Conservation (phyloP, 371 early-diverging fungal genomes). For the Syncephalastrum racemosum region DNA sequence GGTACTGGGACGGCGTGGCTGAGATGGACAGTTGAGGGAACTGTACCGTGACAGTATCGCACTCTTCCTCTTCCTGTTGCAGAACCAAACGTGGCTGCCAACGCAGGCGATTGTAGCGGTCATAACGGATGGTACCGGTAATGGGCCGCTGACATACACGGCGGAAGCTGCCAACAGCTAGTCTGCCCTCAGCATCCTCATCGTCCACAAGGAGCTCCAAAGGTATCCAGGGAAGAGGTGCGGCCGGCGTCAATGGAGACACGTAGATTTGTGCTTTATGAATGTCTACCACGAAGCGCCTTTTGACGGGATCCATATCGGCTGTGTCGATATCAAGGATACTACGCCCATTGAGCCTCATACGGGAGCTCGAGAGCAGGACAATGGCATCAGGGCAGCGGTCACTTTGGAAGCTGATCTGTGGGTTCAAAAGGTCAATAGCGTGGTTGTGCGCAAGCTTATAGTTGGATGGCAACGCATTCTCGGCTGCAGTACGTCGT, state of each 20-base stretch:
- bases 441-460: neutral
- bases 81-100: conserved; percentile 10
- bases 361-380: neutral
- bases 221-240: conserved; percentile 77
- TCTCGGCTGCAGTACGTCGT: conserved; percentile 16
- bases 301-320: conserved; percentile 2
- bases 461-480: too few species aligned
- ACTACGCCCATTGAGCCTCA: neutral
- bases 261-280: too few species aligned
- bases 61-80: conserved; percentile 54
- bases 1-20: conserved; percentile 74
- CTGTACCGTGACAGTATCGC: conserved; percentile 62
- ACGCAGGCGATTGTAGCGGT: conserved; percentile 36
- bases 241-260: too few species aligned
- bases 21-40: conserved; percentile 69
- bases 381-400: neutral
- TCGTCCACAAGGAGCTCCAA: conserved; percentile 75
- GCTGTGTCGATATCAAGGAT: neutral
- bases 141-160: conserved; percentile 8
- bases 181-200: conserved; percentile 50
- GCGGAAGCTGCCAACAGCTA: conserved; percentile 73
- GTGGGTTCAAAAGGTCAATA: neutral
- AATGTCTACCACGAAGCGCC: neutral
- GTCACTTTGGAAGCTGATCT: neutral
- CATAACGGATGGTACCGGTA: conserved; percentile 6